Base-by-base conservation (phyloP, 1,139 yeast genomes). In the Yamadazyma friedrichii region DNA sequence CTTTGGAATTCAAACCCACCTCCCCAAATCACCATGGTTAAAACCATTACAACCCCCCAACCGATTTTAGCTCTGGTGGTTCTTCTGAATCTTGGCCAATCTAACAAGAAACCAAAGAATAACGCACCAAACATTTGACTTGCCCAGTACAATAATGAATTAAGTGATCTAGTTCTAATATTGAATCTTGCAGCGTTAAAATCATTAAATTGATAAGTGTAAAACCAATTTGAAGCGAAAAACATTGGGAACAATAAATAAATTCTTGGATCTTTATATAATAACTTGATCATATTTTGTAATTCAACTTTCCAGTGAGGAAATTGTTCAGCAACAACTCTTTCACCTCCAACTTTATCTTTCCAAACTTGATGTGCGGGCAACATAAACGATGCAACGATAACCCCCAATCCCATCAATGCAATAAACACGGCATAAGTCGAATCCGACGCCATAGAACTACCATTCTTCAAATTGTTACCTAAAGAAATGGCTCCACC, bases 181-280 rank as follows among this genome's bases (percentile, higher is more conserved):
- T 74, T 77, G 61, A 80, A 80, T 47, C 78, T 65, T 22, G 76
- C 79, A 33, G 76, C 78, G 55, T 80, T 80, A 56, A 74, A 67
- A 47, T 76, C 78, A 54, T 79, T 78, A 52, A 78, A 80, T 61
- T 80, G 84, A 60, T 80, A 80, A 35, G 84, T 76, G 64, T 78
- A 78, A 62, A 79, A 80, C 82, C 82, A 80, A 64, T 80, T 80
- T 31, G 84, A 77, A 17, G 82, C 71, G 54, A 77, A 74, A 58
- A 80, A 80, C 78, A 78, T 74, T 36, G 82, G 82, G 71, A 79
- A 79, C 56, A 80, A 54, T 27, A 74, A 52, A 38, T 66, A 56
- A 41, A 75, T 72, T 52, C 61, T 67, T 39, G 80, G 80, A 50
- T 80, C 82, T 29, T 56, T 54, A 38, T 55, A 58, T 50, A 79